phyloP scores from a whole-genome alignment of 441 rosid genomes.

The Mallotus repandus region DNA sequence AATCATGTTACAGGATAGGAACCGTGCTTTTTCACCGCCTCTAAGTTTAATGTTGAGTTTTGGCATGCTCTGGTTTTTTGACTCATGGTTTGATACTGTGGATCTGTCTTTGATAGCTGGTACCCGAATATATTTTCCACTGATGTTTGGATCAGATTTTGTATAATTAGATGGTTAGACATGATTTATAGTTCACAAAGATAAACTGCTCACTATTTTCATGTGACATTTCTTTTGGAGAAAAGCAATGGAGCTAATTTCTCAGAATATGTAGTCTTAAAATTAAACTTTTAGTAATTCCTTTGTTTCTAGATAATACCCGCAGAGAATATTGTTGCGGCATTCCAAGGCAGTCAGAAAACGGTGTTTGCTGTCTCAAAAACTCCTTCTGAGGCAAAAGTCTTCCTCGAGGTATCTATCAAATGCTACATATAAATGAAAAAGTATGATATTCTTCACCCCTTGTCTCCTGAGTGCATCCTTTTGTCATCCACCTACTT shows the following conservation, averaged over 20 bases:
- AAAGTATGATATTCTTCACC: constrained; percentile 2
- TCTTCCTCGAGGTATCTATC: constrained; percentile 66
- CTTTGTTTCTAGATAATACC: constrained; percentile 57
- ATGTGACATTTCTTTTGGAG: background rate
- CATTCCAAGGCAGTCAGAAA: constrained; percentile 69
- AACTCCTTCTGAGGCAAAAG: constrained; percentile 58
- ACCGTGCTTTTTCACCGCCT: background rate
- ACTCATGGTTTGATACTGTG: background rate
- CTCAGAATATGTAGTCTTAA: background rate
- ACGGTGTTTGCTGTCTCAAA: constrained; percentile 72
- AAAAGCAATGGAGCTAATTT: background rate
- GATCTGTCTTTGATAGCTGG: background rate
- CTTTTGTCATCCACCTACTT: background rate
- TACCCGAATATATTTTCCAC: background rate
- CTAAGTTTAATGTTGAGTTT: background rate
- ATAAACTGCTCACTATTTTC: background rate
- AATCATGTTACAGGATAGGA: background rate
- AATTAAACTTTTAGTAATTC: background rate
- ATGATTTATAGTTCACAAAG: background rate
- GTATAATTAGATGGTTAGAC: background rate
- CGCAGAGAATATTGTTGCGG: constrained; percentile 84
- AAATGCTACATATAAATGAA: background rate
- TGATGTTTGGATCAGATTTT: background rate
- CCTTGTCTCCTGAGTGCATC: background rate
- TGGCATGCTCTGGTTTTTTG: background rate